Evolutionary conservation across 768 basidiomycete genomes (phyloP).

Genomic region (Podaxis sp.): DNA sequence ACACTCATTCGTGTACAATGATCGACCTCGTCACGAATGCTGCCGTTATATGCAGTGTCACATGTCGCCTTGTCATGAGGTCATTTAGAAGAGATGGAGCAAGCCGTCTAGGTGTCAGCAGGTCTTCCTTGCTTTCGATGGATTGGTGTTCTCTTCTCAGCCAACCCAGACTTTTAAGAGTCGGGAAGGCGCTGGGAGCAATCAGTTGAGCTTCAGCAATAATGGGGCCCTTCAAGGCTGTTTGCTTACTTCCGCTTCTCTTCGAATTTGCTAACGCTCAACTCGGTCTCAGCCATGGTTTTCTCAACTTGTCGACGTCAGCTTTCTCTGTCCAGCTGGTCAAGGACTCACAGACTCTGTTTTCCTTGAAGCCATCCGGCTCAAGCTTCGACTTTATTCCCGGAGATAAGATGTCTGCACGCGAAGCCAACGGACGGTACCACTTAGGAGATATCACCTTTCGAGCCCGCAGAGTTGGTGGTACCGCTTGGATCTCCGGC

Average conservation of each 20-base stretch:
- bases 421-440: slow-evolving; percentile 44
- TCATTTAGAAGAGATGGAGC: not conserved
- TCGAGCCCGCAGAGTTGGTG: slow-evolving; percentile 40
- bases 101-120: slow-evolving; percentile 1
- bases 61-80: slow-evolving; percentile 9
- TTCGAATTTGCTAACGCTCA: slow-evolving; percentile 3
- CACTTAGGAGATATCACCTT: slow-evolving; percentile 56
- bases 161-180: not conserved
- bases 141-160: not conserved
- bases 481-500: slow-evolving; percentile 40
- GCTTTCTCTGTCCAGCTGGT: slow-evolving; percentile 42
- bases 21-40: not conserved
- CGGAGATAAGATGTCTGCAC: slow-evolving; percentile 42
- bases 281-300: slow-evolving; percentile 43
- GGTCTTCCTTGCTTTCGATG: not conserved
- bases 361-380: slow-evolving; percentile 40
- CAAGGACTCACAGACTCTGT: slow-evolving; percentile 53
- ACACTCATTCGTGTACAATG: not conserved
- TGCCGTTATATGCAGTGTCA: not conserved
- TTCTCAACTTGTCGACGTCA: slow-evolving; percentile 41
- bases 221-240: not conserved
- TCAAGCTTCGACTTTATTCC: slow-evolving; percentile 49
- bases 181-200: not conserved
- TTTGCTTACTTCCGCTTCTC: not conserved
- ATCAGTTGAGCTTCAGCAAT: not conserved